These are phyloP conservation scores for Cryphonectria nitschkei DNA, from an alignment of 2,329 filamentous ascomycete genomes.

Conservation along the genomic window DNA sequence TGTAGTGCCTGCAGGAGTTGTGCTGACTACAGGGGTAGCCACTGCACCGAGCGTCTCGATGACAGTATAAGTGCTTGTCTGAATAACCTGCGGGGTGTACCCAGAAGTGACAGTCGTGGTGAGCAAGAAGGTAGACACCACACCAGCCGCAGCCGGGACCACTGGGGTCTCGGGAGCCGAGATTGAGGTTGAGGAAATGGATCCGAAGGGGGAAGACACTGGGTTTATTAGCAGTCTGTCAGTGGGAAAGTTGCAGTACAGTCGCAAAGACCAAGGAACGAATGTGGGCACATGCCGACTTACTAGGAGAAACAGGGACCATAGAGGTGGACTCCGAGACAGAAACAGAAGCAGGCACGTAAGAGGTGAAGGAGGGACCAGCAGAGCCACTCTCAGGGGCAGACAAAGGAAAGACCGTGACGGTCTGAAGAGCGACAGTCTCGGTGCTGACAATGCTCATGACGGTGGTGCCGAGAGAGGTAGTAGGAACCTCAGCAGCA, in stretches of 20 bases:
- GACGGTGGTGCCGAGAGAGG: conserved; percentile 23
- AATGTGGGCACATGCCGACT: conserved; percentile 12
- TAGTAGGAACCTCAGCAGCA: conserved; percentile 31
- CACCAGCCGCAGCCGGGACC: conserved; percentile 16
- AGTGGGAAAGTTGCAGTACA: not conserved
- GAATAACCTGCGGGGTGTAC: conserved; percentile 27
- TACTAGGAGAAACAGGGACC: conserved; percentile 23
- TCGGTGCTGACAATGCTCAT: conserved; percentile 29
- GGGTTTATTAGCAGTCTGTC: not conserved
- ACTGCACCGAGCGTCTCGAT: conserved; percentile 21
- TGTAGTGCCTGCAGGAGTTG: not conserved
- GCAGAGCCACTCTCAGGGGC: conserved; percentile 13
- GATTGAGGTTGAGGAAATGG: not conserved
- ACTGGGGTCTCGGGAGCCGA: conserved; percentile 15
- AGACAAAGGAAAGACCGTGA: conserved; percentile 31
- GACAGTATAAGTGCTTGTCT: conserved; percentile 29
- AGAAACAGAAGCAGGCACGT: conserved; percentile 14
- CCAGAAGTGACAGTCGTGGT: conserved; percentile 29
- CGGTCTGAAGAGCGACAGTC: conserved; percentile 30
- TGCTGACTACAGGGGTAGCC: not conserved
- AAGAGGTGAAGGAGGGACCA: conserved; percentile 13
- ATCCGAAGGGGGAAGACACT: not conserved
- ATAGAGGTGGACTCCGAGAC: conserved; percentile 2
- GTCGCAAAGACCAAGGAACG: conserved; percentile 13
- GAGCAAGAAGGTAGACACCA: conserved; percentile 27